Conservation (phyloP, 176 grass and related monocot species). For the Oryza meridionalis region DNA sequence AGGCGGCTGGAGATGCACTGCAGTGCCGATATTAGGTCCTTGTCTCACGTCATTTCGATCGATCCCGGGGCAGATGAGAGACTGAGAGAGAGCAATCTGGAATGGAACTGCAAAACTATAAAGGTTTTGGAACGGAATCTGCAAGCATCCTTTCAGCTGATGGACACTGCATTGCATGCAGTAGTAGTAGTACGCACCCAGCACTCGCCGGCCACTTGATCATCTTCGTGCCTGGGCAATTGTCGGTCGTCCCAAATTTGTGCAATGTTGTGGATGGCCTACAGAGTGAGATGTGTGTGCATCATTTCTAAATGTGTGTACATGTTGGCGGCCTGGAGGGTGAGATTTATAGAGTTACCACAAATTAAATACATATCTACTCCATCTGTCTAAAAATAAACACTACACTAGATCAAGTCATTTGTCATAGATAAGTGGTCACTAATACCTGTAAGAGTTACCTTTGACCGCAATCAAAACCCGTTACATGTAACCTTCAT, state of each 20-base stretch:
- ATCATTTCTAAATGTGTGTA: background rate
- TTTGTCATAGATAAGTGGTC: no score
- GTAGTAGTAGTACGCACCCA: no score
- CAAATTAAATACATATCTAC: no score
- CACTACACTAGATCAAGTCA: no score
- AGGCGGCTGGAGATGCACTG: background rate
- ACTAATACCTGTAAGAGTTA: no score
- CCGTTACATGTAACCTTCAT: no score
- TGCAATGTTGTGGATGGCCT: background rate
- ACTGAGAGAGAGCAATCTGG: background rate
- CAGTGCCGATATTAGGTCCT: constrained; percentile 9
- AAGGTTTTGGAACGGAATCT: background rate
- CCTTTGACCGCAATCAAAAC: no score
- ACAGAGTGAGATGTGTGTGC: background rate
- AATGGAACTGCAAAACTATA: background rate
- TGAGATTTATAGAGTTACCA: background rate
- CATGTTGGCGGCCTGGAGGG: background rate
- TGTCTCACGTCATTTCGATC: constrained; percentile 6
- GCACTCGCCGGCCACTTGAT: background rate
- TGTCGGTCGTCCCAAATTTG: background rate
- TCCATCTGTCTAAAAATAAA: no score
- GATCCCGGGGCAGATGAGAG: background rate
- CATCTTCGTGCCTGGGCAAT: background rate
- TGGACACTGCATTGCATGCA: background rate
- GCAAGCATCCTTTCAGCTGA: background rate